Conservation (phyloP, 257 asterid species). For the Cruciata laevipes region DNA sequence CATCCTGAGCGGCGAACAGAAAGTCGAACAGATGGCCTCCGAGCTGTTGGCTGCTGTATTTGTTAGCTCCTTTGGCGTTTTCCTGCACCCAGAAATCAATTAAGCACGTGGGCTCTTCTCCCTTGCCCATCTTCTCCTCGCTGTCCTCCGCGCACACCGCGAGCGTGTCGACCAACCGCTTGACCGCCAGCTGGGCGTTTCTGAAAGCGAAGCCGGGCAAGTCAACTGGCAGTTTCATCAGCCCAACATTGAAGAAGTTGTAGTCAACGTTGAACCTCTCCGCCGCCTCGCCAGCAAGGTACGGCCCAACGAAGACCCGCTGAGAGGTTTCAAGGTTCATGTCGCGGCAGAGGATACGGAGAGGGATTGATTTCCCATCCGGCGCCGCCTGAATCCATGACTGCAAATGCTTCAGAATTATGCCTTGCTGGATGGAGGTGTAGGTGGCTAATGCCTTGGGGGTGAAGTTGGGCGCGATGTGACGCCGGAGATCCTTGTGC, state of each 20-base stretch:
- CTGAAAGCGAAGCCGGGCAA: constrained; percentile 89
- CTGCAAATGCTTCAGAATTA: constrained; percentile 52
- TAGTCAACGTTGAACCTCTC: constrained; percentile 53
- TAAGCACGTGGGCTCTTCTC: constrained; percentile 63
- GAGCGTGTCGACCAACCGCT: constrained; percentile 50
- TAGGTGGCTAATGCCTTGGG: constrained; percentile 69
- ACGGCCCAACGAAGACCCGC: constrained; percentile 79
- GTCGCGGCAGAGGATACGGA: constrained; percentile 67
- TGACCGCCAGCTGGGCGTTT: constrained; percentile 63
- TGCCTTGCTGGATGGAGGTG: constrained; percentile 52
- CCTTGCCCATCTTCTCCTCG: constrained; percentile 45
- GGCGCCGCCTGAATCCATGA: constrained; percentile 43
- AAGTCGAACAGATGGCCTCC: constrained; percentile 84
- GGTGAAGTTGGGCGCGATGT: constrained; percentile 78
- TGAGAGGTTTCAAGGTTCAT: constrained; percentile 89
- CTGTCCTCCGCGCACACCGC: constrained; percentile 54
- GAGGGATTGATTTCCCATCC: constrained; percentile 28
- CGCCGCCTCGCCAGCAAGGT: constrained; percentile 44
- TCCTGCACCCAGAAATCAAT: constrained; percentile 83
- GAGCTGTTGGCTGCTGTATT: constrained; percentile 33
- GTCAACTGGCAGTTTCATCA: constrained; percentile 77
- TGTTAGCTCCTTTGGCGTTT: constrained; percentile 20
- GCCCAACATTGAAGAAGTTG: constrained; percentile 69
- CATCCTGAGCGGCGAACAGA: constrained; percentile 86
- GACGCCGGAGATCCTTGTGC: constrained; percentile 74